phyloP scores from a whole-genome alignment of 2,329 filamentous ascomycete species.

The Nothophaeocryptopus gaeumannii region DNA sequence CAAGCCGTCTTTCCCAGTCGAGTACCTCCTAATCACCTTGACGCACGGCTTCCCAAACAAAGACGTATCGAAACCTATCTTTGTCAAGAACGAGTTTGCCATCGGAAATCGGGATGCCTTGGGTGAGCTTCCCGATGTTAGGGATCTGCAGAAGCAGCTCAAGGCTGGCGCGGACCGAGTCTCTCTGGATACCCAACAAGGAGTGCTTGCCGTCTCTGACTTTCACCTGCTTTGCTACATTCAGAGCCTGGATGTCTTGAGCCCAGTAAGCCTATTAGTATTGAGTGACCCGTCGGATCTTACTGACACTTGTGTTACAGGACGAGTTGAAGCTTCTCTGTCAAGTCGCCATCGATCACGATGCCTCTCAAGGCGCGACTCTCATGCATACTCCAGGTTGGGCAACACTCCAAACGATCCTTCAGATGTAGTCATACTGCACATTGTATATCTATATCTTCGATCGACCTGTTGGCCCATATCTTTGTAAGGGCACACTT shows the following conservation, averaged over 20 bases:
- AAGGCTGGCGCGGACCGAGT: slow-evolving; percentile 54
- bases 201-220: slow-evolving; percentile 73
- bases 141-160: slow-evolving; percentile 64
- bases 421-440: slow-evolving; percentile 45
- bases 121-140: slow-evolving; percentile 79
- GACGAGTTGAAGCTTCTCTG: slow-evolving; percentile 85
- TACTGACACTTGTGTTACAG: slow-evolving; percentile 48
- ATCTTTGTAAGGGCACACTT: slow-evolving; percentile 7
- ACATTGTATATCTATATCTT: slow-evolving; percentile 11
- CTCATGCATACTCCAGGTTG: slow-evolving; percentile 85
- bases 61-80: slow-evolving; percentile 57
- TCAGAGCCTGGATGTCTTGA: slow-evolving; percentile 74
- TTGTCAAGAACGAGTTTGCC: slow-evolving; percentile 75
- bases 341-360: slow-evolving; percentile 76
- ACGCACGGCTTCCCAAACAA: slow-evolving; percentile 83
- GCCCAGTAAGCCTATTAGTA: slow-evolving; percentile 60
- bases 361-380: slow-evolving; percentile 76
- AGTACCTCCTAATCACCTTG: slow-evolving; percentile 92
- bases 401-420: slow-evolving; percentile 90
- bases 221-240: slow-evolving; percentile 93
- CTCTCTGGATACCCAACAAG: slow-evolving; percentile 58
- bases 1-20: slow-evolving; percentile 92
- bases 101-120: slow-evolving; percentile 88
- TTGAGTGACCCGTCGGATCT: no score
- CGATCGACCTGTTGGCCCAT: slow-evolving; percentile 1